These are phyloP conservation scores for Mycena chlorophos DNA, from an alignment of 768 basidiomycete genomes.

Conservation along the genomic window DNA sequence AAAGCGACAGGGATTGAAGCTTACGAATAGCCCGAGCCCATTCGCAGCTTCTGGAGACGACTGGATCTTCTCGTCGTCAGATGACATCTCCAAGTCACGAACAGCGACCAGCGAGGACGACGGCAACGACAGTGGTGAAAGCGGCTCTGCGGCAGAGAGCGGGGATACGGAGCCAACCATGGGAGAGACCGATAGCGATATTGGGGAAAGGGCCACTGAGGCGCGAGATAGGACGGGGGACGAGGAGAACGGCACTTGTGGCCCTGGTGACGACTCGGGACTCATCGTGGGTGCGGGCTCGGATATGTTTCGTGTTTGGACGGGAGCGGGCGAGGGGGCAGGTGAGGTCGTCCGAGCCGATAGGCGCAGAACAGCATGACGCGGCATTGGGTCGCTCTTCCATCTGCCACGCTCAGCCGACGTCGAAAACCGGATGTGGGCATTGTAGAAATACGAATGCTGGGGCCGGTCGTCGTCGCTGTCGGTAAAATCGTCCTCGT, in stretches of 20 bases:
- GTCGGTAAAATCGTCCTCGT: constrained; percentile 21
- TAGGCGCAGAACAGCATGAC: constrained; percentile 30
- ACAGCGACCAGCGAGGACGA: constrained; percentile 20
- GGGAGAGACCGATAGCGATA: constrained; percentile 38
- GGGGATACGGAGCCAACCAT: constrained; percentile 39
- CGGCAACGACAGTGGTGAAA: constrained; percentile 14
- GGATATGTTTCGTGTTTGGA: constrained; percentile 37
- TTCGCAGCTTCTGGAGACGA: constrained; percentile 6
- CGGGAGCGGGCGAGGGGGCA: constrained; percentile 29
- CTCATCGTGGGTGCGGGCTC: constrained; percentile 35
- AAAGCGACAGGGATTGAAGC: constrained; percentile 24
- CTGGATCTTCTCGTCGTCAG: constrained; percentile 17
- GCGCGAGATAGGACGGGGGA: constrained; percentile 38
- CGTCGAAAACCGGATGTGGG: constrained; percentile 47
- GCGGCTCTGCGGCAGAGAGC: constrained; percentile 16
- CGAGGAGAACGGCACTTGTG: constrained; percentile 19
- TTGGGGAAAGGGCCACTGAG: constrained; percentile 46
- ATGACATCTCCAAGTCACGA: constrained; percentile 20
- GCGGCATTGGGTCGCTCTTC: constrained; percentile 50
- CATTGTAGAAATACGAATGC: constrained; percentile 19
- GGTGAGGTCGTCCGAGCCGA: constrained; percentile 37
- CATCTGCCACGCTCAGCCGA: constrained; percentile 63
- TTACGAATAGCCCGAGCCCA: constrained; percentile 21
- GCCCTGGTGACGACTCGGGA: constrained; percentile 19
- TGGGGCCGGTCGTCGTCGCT: constrained; percentile 21